phyloP scores from a whole-genome alignment of 2,329 filamentous ascomycete species.

The Fusarium verrucosum region DNA sequence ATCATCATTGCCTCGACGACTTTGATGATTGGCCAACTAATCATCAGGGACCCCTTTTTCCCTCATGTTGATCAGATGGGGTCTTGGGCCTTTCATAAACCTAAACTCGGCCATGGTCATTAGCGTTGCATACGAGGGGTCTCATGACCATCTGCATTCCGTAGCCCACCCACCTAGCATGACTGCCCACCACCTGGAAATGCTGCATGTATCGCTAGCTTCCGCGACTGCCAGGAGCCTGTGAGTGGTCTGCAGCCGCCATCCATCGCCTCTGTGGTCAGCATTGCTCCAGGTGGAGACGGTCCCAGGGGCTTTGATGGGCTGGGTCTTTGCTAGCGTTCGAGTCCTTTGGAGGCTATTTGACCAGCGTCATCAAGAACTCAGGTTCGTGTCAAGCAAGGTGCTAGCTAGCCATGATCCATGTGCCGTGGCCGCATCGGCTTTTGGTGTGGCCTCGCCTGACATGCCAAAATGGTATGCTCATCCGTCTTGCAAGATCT shows the following conservation, averaged over 20 bases:
- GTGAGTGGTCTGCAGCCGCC: conserved; percentile 33
- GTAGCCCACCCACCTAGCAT: conserved; percentile 38
- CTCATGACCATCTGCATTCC: conserved; percentile 46
- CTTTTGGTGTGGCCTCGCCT: conserved; percentile 18
- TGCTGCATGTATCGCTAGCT: conserved; percentile 26
- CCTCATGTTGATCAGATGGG: conserved; percentile 40
- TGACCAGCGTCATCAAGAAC: conserved; percentile 25
- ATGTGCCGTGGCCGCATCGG: conserved; percentile 32
- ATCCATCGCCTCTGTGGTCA: conserved; percentile 30
- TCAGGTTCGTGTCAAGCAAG: conserved; percentile 5
- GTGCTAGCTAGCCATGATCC: conserved; percentile 11
- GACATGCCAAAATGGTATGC: conserved; percentile 29
- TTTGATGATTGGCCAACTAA: conserved; percentile 35
- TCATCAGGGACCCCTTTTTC: conserved; percentile 35
- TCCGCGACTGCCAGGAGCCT: conserved; percentile 22
- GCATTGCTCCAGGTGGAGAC: conserved; percentile 21
- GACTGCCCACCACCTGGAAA: conserved; percentile 33
- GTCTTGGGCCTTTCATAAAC: conserved; percentile 42
- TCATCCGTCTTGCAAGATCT: conserved; percentile 17
- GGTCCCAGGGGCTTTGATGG: conserved; percentile 27
- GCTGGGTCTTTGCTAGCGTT: conserved; percentile 4
- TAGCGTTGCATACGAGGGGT: conserved; percentile 45
- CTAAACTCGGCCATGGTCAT: conserved; percentile 44
- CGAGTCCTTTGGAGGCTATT: conserved; percentile 15
- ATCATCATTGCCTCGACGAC: conserved; percentile 2